Conservation (phyloP, 208 protist species). For the Wallacemonas sp. region DNA sequence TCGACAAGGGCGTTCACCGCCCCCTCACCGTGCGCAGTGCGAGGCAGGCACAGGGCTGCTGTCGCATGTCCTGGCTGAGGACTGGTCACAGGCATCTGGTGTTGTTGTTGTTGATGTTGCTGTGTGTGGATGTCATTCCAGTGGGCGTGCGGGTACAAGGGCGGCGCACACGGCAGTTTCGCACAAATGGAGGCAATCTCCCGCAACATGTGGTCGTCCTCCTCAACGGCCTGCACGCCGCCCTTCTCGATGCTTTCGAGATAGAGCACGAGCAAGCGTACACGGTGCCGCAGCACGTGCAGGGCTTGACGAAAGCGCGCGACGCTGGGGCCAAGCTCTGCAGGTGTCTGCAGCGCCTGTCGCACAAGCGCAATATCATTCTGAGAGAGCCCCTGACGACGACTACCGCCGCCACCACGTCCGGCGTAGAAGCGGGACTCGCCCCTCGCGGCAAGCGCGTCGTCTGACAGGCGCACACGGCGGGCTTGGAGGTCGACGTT, state of each 20-base stretch:
- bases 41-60: not conserved
- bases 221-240: constrained; percentile 8
- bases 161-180: constrained; percentile 2
- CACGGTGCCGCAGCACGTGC: constrained; percentile 29
- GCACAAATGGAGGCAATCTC: constrained; percentile 17
- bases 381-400: not conserved
- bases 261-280: constrained; percentile 32
- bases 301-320: constrained; percentile 23
- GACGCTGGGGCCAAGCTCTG: constrained; percentile 9
- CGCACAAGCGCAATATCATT: not conserved
- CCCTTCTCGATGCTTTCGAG: constrained; percentile 29
- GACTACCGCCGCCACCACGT: not conserved
- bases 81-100: no score
- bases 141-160: not conserved
- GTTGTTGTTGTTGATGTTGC: no score
- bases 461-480: constrained; percentile 1
- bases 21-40: not conserved
- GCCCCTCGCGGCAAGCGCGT: not conserved
- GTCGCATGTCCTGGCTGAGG: no score
- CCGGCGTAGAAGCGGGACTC: not conserved
- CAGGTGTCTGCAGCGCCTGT: constrained; percentile 13
- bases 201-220: constrained; percentile 22
- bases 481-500: constrained; percentile 18
- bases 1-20: constrained; percentile 11
- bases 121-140: constrained; percentile 16